A percentile compares a stretch with the other conserved stretches of the same genome.
phyloP scores from a whole-genome alignment of 2,329 filamentous ascomycete species.

The Clarireedia paspali region DNA sequence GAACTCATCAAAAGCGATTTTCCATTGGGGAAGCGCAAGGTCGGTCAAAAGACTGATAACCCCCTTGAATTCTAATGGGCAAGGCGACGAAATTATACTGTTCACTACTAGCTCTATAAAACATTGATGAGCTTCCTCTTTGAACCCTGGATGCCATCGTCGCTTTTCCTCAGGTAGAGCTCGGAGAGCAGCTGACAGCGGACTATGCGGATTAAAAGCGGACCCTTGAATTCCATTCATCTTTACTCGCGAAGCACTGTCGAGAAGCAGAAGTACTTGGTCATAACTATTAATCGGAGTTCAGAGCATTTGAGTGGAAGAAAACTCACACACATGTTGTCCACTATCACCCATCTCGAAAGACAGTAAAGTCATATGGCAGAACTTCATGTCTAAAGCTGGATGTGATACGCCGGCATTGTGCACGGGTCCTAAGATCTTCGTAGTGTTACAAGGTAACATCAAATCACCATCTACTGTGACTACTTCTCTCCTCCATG shows the following conservation, averaged over 20 bases:
- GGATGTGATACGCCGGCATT: too few relatives aligned
- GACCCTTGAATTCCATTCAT: too few relatives aligned
- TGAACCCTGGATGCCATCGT: neutral
- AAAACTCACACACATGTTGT: neutral
- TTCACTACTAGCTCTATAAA: neutral
- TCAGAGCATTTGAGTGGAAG: neutral
- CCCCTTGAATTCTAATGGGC: neutral
- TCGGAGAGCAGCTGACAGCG: neutral
- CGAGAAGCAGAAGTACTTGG: neutral
- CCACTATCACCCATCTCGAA: neutral
- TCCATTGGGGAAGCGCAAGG: neutral
- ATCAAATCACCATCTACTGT: neutral
- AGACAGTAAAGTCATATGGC: neutral
- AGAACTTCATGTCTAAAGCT: neutral
- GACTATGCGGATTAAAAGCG: too few relatives aligned
- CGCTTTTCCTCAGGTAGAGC: neutral
- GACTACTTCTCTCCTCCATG: neutral
- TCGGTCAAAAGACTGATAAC: neutral
- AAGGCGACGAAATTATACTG: too few relatives aligned
- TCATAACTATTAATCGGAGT: neutral
- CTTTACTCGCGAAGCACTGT: neutral
- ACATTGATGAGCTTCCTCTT: neutral
- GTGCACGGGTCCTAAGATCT: neutral
- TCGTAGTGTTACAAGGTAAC: neutral
- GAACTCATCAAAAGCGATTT: neutral